phyloP scores from a whole-genome alignment of 148 eudicot genomes.

The Linanthus parryae region DNA sequence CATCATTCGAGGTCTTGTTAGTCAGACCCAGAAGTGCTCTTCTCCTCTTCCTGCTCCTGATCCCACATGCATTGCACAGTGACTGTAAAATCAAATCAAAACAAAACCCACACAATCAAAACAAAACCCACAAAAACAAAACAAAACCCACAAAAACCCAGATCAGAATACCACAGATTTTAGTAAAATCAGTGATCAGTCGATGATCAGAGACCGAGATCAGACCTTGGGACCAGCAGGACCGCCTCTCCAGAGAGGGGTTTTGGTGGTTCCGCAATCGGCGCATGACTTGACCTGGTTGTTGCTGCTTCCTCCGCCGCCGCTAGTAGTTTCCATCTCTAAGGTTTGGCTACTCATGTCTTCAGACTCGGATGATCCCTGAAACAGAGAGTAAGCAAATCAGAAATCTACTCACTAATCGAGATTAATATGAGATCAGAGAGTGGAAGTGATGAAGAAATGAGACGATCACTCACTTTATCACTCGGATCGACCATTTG shows the following conservation, averaged over 20 bases:
- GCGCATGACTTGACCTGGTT: conserved; percentile 58
- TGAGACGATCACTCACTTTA: conserved; percentile 58
- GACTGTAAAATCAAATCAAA: too few relatives aligned
- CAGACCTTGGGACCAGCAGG: conserved; percentile 99
- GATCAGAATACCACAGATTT: background rate
- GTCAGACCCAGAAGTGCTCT: conserved; percentile 50
- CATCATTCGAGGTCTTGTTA: conserved; percentile 41
- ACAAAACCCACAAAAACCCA: background rate
- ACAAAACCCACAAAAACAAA: too few relatives aligned
- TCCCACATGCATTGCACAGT: conserved; percentile 97
- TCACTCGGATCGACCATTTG: conserved; percentile 64
- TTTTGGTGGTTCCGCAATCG: conserved; percentile 94
- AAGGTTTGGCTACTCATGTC: conserved; percentile 40
- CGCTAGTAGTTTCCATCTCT: conserved; percentile 4
- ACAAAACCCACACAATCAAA: too few relatives aligned
- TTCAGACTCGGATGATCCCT: conserved; percentile 51
- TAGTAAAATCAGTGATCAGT: too few relatives aligned
- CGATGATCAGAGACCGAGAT: too few relatives aligned
- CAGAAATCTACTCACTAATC: conserved; percentile 5
- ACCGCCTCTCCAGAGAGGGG: conserved; percentile 96
- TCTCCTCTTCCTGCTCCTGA: conserved; percentile 80
- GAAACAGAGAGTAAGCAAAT: conserved; percentile 5
- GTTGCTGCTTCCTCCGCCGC: background rate
- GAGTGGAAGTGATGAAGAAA: background rate
- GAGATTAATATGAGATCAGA: background rate